Evolutionary conservation across 129 eudicot genomes (phyloP), one percentile per base, ranked within the genome.

Genomic region (Chrysanthemum makinoi): DNA sequence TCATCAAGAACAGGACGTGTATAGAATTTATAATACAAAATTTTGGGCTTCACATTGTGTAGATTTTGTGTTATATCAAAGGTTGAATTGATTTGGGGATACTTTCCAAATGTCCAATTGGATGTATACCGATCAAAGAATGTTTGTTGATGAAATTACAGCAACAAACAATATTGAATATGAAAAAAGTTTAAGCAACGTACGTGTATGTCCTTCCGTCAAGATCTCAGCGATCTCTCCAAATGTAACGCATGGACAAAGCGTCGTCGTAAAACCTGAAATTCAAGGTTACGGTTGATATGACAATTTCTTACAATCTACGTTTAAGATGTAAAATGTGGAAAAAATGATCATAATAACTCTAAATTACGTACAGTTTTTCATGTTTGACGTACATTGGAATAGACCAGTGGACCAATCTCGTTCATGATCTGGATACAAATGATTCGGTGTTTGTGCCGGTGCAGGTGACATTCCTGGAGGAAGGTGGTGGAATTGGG

Each of bases 171-270:
- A 39, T 39, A 6, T 39, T 2, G 56, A 51, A 52, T 62, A 5
- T 62, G 49, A 16, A 10, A 26, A 16, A 2, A 18, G 10, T 13
- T 58, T 39, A 5, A 12, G 54, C 22, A 10, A 60, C 84, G 66
- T 84, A 87, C 89, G 74, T 51, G 86, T 87, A 64, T 79, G 80
- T 59, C 95, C 95, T 44, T 83, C 86, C 20, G 82, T 83, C 19
- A 87, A 22, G 60, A 87, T 87, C 77, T 87, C 95, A 7, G 83
- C 77, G 4, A 84, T 78, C 78, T 87, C 84, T 16, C 95, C 95
- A 72, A 84, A 81, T 1, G 85, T 84, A 54, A 80, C 47, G 51
- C 89, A 84, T 6, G 95, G 87, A 72, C 95, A 87, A 53, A 72
- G 60, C 1, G 62, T 51, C 0, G 95, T 84, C 6, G 55, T 58